A percentile compares a stretch with the other conserved stretches of the same genome.
Evolutionary conservation across 2,329 filamentous ascomycete species (phyloP).

Genomic region (Cladosporium velox): DNA sequence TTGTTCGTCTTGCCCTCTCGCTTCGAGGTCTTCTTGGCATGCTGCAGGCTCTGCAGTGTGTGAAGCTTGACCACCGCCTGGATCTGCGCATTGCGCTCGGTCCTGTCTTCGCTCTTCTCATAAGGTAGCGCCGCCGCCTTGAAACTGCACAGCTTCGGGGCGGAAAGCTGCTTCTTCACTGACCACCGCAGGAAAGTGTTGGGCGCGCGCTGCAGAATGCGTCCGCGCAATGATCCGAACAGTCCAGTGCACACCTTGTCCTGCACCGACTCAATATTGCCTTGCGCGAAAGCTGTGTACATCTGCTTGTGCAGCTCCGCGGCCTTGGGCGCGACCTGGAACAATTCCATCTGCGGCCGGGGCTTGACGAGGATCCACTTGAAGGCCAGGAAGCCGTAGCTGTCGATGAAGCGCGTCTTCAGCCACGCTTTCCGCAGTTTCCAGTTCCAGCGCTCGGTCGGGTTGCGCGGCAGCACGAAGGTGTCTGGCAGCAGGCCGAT

Average conservation of each 20-base stretch:
- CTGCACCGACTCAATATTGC: constrained; percentile 34
- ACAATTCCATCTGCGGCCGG: constrained; percentile 33
- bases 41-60: constrained; percentile 32
- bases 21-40: constrained; percentile 24
- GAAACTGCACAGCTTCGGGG: constrained; percentile 33
- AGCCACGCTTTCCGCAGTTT: constrained; percentile 24
- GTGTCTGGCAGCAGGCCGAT: constrained; percentile 47
- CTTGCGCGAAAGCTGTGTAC: constrained; percentile 51
- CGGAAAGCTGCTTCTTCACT: constrained; percentile 31
- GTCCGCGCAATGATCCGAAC: constrained; percentile 33
- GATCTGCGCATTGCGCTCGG: constrained; percentile 23
- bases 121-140: constrained; percentile 25
- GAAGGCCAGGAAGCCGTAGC: constrained; percentile 3
- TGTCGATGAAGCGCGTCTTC: neutral
- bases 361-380: constrained; percentile 29
- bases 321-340: constrained; percentile 41
- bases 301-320: constrained; percentile 47
- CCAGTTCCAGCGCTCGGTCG: constrained; percentile 22
- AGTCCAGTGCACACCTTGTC: constrained; percentile 29
- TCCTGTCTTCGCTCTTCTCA: neutral
- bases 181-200: constrained; percentile 34
- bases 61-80: constrained; percentile 37
- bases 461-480: constrained; percentile 34
- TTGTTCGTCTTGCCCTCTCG: constrained; percentile 10
- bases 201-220: constrained; percentile 41